phyloP scores from a whole-genome alignment of 352 stramenopile genomes.

The Globisporangium iwayamae region DNA sequence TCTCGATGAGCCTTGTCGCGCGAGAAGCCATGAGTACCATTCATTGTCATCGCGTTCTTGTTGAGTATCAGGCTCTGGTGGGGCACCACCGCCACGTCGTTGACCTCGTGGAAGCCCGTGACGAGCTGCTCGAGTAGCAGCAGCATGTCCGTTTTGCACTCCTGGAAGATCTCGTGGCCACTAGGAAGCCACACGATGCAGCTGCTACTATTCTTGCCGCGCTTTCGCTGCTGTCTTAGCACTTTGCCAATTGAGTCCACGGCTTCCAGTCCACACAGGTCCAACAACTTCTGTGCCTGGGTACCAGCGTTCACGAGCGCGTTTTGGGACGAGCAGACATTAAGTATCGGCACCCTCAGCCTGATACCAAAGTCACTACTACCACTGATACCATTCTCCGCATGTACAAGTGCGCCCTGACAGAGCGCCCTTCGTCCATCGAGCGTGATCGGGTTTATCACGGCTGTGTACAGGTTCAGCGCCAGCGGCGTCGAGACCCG shows the following conservation, averaged over 20 bases:
- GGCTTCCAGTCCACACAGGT: constrained; percentile 40
- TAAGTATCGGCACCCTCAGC: constrained; percentile 82
- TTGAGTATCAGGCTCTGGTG: background rate
- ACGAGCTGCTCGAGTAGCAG: constrained; percentile 91
- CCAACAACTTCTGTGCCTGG: constrained; percentile 78
- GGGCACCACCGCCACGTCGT: constrained; percentile 43
- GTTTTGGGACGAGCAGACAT: constrained; percentile 86
- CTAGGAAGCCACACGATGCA: constrained; percentile 84
- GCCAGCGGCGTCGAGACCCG: constrained; percentile 92
- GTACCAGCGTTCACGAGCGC: constrained; percentile 76
- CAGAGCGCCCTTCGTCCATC: constrained; percentile 89
- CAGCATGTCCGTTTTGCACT: constrained; percentile 85
- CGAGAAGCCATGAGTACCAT: background rate
- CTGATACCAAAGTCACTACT: constrained; percentile 37
- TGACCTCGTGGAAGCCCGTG: constrained; percentile 91
- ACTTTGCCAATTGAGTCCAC: constrained; percentile 84
- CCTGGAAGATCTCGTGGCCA: constrained; percentile 93
- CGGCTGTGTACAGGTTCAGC: constrained; percentile 94
- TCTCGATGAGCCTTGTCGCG: background rate
- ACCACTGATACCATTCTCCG: constrained; percentile 41
- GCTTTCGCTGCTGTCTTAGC: constrained; percentile 26
- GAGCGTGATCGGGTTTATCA: constrained; percentile 93
- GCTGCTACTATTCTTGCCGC: constrained; percentile 17
- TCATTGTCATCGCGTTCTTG: background rate
- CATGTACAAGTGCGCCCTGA: constrained; percentile 80